Evolutionary conservation across 306 rosid species (phyloP), one percentile per base, ranked within the genome.

Genomic region (Arachis stenosperma): DNA sequence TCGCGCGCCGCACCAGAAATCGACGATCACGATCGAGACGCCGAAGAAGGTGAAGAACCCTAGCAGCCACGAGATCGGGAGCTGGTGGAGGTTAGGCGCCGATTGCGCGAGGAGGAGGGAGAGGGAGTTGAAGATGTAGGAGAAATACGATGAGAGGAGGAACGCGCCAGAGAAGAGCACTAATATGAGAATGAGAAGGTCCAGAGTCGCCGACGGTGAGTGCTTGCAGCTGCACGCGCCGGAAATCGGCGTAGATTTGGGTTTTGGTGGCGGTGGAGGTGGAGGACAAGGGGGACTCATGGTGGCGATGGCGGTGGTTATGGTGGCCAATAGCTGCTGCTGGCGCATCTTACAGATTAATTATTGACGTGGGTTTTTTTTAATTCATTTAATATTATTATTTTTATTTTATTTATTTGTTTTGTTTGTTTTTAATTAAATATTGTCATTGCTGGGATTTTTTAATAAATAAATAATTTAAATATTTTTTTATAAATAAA

Each of bases 161-260:
- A 88, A 90, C 47, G 89, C 71, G 51, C 86, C 93, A 51, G 93
- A 84, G 75, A 84, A 88, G 66, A 86, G 87, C 74, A 88, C 96
- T 6, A 88, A 81, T 66, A 90, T 42, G 40, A 90, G 86, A 82
- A 90, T 90, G 17, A 90, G 88, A 52, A 90, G 83, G 82, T 90
- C 96, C 0, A 90, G 91, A 42, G 93, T 90, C 30, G 93, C 96
- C 0, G 92, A 88, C 0, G 92, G 89, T 5, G 91, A 88, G 77
- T 90, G 93, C 69, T 79, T 77, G 82, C 96, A 90, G 54, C 66
- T 74, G 84, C 70, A 76, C 73, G 42, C 81, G 72, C 56, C 71
- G 76, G 30, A 37, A 61, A 71, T 81, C 75, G 63, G 67, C 13
- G 86, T 68, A 33, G 83, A 71, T 75, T 84, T 80, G 62, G 85